A percentile compares a stretch with the other conserved stretches of the same genome.
Evolutionary conservation across 495 filamentous ascomycete species (phyloP).

Genomic region (Xylona heveae): DNA sequence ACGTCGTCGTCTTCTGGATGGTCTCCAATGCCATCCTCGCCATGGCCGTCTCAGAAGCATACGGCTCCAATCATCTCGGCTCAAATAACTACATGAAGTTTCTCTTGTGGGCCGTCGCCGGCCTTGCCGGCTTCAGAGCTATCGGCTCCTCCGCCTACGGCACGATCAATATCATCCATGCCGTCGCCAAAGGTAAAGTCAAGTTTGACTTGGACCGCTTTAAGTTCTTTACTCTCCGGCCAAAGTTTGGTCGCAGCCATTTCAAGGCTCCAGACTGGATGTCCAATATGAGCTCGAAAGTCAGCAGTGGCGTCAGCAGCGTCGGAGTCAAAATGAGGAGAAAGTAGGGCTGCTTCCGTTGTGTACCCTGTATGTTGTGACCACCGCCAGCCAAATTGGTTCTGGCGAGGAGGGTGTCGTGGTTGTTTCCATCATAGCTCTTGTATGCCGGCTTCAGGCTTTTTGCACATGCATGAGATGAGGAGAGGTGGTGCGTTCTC

Average conservation of each 20-base stretch:
- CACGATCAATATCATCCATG: constrained; percentile 61
- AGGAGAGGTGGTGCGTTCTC: too few species aligned
- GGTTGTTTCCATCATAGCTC: too few species aligned
- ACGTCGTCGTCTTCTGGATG: constrained; percentile 98
- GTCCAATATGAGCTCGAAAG: constrained; percentile 11
- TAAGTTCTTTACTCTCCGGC: constrained; percentile 7
- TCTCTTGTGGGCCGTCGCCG: constrained; percentile 82
- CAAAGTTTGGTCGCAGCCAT: constrained; percentile 13
- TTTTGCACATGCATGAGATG: too few species aligned
- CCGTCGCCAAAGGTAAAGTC: constrained; percentile 66
- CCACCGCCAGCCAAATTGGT: too few species aligned
- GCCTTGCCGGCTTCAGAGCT: constrained; percentile 63
- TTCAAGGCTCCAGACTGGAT: too few species aligned
- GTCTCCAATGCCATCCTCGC: constrained; percentile 74
- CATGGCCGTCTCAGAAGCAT: constrained; percentile 85
- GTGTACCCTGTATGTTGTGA: too few species aligned
- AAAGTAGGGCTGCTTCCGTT: too few species aligned
- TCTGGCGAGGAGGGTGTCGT: too few species aligned
- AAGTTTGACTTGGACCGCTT: constrained; percentile 27
- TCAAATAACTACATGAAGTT: constrained; percentile 82
- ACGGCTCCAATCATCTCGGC: constrained; percentile 42
- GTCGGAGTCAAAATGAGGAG: constrained; percentile 2
- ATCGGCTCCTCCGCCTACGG: constrained; percentile 65
- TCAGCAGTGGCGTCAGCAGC: constrained; percentile 13
- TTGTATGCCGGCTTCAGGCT: too few species aligned